Percentiles rank a stretch among this genome's conserved stretches.
phyloP scores from a whole-genome alignment of 257 asterid genomes.

The Eucommia ulmoides region DNA sequence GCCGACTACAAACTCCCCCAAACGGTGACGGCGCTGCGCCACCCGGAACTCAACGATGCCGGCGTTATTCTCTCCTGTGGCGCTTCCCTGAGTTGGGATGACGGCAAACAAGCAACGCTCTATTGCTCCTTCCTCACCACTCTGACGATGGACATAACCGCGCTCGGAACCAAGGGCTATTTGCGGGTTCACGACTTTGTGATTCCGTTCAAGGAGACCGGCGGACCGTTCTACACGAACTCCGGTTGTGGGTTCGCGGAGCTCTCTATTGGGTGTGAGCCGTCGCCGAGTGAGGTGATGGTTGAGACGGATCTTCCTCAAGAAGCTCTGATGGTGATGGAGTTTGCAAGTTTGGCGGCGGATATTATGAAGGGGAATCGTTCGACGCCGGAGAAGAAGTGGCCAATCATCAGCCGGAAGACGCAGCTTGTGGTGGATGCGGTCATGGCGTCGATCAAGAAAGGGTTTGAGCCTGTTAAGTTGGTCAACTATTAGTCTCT shows the following conservation, averaged over 20 bases:
- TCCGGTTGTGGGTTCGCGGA: slow-evolving; percentile 23
- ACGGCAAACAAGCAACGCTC: slow-evolving; percentile 50
- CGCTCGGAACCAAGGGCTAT: slow-evolving; percentile 44
- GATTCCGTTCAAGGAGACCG: slow-evolving; percentile 41
- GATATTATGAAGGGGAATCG: slow-evolving; percentile 27
- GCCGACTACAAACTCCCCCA: slow-evolving; percentile 44
- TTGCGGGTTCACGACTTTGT: slow-evolving; percentile 45
- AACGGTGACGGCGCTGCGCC: slow-evolving; percentile 35
- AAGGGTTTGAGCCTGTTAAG: slow-evolving; percentile 38
- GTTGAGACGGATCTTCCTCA: slow-evolving; percentile 52
- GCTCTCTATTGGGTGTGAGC: slow-evolving; percentile 38
- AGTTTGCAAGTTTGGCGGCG: slow-evolving; percentile 39
- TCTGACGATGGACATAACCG: slow-evolving; percentile 48
- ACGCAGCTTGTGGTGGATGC: slow-evolving; percentile 72
- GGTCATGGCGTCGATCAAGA: slow-evolving; percentile 52
- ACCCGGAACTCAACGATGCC: slow-evolving; percentile 31
- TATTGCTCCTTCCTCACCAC: slow-evolving; percentile 58
- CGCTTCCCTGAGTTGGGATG: slow-evolving; percentile 59
- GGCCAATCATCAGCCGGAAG: slow-evolving; percentile 54
- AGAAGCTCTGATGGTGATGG: slow-evolving; percentile 63
- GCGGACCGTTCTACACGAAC: slow-evolving; percentile 28
- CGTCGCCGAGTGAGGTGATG: slow-evolving; percentile 33
- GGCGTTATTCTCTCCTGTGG: slow-evolving; percentile 58
- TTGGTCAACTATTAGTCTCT: slow-evolving; percentile 10
- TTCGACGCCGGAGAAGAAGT: slow-evolving; percentile 46